These are phyloP conservation scores for Penicillium atrosanguineum DNA, from an alignment of 495 filamentous ascomycete species.

Conservation along the genomic window DNA sequence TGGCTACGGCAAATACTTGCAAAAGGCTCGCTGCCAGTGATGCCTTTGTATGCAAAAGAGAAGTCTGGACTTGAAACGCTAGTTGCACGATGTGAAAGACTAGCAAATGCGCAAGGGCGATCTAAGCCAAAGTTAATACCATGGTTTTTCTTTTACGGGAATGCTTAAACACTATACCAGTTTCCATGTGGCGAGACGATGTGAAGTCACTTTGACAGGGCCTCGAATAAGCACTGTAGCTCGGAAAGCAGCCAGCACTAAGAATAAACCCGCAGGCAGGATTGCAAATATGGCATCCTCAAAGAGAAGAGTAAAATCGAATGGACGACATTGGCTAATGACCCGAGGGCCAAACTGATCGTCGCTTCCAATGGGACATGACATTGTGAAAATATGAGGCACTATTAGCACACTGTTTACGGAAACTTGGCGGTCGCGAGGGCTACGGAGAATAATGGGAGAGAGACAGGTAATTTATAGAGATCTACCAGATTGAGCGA, in stretches of 20 bases:
- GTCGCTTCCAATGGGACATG: conserved; percentile 6
- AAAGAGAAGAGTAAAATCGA: conserved; percentile 25
- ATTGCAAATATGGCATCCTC: conserved; percentile 17
- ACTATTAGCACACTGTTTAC: too few relatives aligned
- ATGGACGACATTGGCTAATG: conserved; percentile 3
- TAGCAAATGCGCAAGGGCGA: conserved; percentile 9
- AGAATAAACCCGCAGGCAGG: conserved; percentile 22
- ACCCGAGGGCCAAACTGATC: conserved; percentile 9
- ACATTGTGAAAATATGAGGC: not conserved
- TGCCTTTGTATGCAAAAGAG: conserved; percentile 12
- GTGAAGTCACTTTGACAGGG: conserved; percentile 26
- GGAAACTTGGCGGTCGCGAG: too few relatives aligned
- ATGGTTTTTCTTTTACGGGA: not conserved
- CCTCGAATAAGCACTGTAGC: conserved; percentile 19
- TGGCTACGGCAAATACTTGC: conserved; percentile 8
- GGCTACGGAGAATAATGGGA: not conserved
- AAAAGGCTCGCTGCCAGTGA: conserved; percentile 20
- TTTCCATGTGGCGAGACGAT: conserved; percentile 27
- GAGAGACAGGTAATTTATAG: too few relatives aligned
- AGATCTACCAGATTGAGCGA: too few relatives aligned
- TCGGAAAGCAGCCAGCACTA: conserved; percentile 23
- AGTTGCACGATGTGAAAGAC: conserved; percentile 25
- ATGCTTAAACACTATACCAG: conserved; percentile 14
- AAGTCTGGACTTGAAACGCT: conserved; percentile 13
- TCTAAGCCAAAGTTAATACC: not conserved